Conservation (phyloP, 192 early-diverging fungal species). For the Mortierella alpina region DNA sequence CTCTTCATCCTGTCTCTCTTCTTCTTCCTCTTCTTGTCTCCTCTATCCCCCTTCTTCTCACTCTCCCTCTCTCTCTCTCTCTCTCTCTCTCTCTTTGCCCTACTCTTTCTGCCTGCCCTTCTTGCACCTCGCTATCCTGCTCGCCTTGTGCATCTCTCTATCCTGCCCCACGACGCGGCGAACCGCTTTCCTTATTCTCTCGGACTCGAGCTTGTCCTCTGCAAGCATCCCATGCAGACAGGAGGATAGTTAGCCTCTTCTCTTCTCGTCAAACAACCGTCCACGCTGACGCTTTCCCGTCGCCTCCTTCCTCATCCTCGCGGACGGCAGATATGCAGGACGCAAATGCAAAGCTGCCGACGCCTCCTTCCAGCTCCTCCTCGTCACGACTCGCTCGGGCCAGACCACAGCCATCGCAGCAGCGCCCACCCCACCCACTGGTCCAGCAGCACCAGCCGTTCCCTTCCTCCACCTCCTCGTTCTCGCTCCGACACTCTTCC, state of each 20-base stretch:
- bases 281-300: too few species aligned
- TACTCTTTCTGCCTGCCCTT: not conserved
- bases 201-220: too few species aligned
- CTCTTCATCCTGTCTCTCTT: too few species aligned
- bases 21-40: conserved; percentile 1
- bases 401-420: not conserved
- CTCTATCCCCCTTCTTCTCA: not conserved
- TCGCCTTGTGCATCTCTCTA: not conserved
- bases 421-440: conserved; percentile 13
- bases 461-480: conserved; percentile 45
- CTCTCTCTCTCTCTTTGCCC: not conserved
- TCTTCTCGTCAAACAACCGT: too few species aligned
- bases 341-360: not conserved
- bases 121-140: not conserved
- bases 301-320: too few species aligned
- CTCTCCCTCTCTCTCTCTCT: not conserved
- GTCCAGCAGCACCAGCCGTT: conserved; percentile 51
- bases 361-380: conserved; percentile 3
- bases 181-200: too few species aligned
- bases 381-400: not conserved
- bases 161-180: not conserved
- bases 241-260: too few species aligned
- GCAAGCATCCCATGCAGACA: too few species aligned
- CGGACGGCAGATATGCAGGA: too few species aligned
- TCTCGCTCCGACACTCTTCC: conserved; percentile 41